Base-by-base conservation (phyloP, 2,329 filamentous ascomycete genomes). In the Fonsecaea erecta region DNA sequence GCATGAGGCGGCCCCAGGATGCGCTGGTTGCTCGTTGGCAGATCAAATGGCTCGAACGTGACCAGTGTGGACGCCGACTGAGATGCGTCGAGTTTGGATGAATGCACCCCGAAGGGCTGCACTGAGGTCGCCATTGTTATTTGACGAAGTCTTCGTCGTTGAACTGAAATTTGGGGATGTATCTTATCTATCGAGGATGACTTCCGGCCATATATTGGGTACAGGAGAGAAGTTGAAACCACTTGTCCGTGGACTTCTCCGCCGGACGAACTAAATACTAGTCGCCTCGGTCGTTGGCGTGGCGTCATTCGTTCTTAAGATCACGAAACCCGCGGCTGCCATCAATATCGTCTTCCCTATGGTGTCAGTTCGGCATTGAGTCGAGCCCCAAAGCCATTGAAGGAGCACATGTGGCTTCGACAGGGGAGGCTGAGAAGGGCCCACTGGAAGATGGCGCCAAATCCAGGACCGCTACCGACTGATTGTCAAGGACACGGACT, bases 11-110 rank as follows among this genome's bases (percentile, higher is more conserved):
- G 53, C 9, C 78, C 77, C 1, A 81, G 77, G 14, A 72, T 62
- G 4, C 78, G 77, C 64, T 81, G 79, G 66, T 81, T 81, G n/a
- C 70, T 75, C 9, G 75, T 35, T 30, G 79, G 77, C 4, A 81
- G 75, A 24, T 74, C 64, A 62, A 81, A 81, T 2, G 78, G 69
- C 54, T 79, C 74, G 65, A 81, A 80, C 12, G 67, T 66, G 6
- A 75, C 24, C 34, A 68, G 61, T 9, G 68, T 43, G 16, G 67
- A 70, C 12, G 59, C 24, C 21, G 65, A 69, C 12, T 56, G 32
- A 35, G 65, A n/a, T 28, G 60, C 67, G 26, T 71, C 64, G 9
- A 75, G 60, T 18, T 71, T 69, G n/a, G 74, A 70, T 0, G 63
- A 32, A 12, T 56, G 48, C 7, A 65, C 24, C 3, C 60, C 48